Percentiles rank a stretch among this genome's conserved stretches.
Evolutionary conservation across 176 grass and related monocot genomes (phyloP).

Genomic region (Avena sativa): DNA sequence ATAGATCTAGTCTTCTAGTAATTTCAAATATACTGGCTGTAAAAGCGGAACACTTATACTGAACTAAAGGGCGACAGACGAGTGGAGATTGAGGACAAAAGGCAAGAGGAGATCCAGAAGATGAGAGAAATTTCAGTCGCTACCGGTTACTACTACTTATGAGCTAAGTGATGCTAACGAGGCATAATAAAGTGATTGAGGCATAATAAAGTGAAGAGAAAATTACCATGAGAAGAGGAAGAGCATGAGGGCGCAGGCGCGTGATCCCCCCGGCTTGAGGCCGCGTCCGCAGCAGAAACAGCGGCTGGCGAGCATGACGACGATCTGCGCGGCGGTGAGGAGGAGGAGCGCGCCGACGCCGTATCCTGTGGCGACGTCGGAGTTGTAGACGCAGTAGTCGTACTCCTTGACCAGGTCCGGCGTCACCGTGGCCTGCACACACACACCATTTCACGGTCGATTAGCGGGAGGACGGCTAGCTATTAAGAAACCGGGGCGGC

Average conservation of each 20-base stretch:
- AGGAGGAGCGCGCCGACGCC: conserved; percentile 84
- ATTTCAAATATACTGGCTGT: neutral
- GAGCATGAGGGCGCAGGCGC: conserved; percentile 79
- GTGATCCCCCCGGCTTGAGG: conserved; percentile 74
- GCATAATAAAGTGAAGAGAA: neutral
- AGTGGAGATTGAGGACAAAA: too few relatives aligned
- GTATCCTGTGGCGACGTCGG: conserved; percentile 84
- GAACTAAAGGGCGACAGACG: neutral
- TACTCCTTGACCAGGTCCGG: conserved; percentile 77
- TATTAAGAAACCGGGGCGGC: neutral
- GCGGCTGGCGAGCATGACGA: conserved; percentile 65
- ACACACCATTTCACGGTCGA: neutral
- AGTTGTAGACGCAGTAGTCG: conserved; percentile 80
- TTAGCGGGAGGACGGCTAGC: neutral
- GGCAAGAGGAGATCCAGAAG: neutral
- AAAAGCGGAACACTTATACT: neutral
- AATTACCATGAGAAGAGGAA: conserved; percentile 80
- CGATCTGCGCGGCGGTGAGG: conserved; percentile 60
- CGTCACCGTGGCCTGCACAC: conserved; percentile 52
- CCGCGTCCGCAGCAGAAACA: conserved; percentile 95
- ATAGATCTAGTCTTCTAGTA: conserved; percentile 12
- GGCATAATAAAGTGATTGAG: neutral
- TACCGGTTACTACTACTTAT: too few relatives aligned
- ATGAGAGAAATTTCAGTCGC: too few relatives aligned
- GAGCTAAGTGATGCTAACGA: neutral